A percentile compares a stretch with the other conserved stretches of the same genome.
These are phyloP conservation scores for Solanum pimpinellifolium DNA, from an alignment of 257 asterid species.

Conservation along the genomic window DNA sequence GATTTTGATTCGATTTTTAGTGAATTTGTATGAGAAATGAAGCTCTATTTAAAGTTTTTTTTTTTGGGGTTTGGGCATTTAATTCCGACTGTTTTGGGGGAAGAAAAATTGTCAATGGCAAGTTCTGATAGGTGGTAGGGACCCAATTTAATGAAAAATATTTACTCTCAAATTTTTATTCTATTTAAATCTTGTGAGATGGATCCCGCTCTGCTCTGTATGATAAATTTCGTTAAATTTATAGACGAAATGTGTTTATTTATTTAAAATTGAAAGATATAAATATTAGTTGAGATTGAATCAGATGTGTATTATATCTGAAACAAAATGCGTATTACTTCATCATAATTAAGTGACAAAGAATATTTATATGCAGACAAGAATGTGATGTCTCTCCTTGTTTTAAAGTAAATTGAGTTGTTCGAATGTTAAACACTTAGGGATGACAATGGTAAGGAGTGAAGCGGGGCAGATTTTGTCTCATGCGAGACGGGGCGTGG, in stretches of 20 bases:
- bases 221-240: neutral
- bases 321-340: too few species aligned
- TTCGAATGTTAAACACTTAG: accelerated
- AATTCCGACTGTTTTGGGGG: neutral
- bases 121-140: neutral
- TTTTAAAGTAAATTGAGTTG: too few species aligned
- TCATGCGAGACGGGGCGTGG: neutral
- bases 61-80: neutral
- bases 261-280: too few species aligned
- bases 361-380: too few species aligned
- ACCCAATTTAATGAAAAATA: neutral
- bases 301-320: neutral
- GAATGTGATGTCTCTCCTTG: too few species aligned
- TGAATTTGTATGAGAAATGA: neutral
- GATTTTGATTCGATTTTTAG: neutral
- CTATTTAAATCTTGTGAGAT: neutral
- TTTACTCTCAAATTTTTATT: neutral
- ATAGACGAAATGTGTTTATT: accelerated
- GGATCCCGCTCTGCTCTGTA: accelerated
- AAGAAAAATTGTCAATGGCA: neutral
- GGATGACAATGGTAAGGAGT: neutral
- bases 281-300: too few species aligned
- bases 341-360: neutral
- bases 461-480: neutral
- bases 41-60: neutral